A percentile compares a stretch with the other conserved stretches of the same genome.
phyloP scores from a whole-genome alignment of 2,329 filamentous ascomycete species.

The Apiospora rasikravindrae region DNA sequence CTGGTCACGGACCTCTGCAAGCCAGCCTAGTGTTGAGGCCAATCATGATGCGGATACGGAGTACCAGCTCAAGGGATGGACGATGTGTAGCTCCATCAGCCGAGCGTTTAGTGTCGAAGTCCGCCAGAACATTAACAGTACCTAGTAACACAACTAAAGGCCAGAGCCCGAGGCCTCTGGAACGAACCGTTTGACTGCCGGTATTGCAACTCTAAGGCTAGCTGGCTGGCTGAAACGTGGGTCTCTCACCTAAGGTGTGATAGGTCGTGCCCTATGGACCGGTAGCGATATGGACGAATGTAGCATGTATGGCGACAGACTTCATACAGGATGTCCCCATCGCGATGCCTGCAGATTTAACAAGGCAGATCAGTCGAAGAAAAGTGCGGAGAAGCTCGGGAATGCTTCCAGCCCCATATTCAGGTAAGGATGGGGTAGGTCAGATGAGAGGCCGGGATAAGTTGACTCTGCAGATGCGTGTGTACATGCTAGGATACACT shows the following conservation, averaged over 20 bases:
- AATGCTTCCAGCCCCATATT: background rate
- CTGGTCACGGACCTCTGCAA: background rate
- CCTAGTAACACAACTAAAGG: background rate
- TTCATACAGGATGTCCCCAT: background rate
- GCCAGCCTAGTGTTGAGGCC: background rate
- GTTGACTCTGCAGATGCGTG: background rate
- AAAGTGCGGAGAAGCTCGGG: slow-evolving; percentile 12
- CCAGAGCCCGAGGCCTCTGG: background rate
- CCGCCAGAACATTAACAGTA: background rate
- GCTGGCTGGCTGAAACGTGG: background rate
- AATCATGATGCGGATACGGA: background rate
- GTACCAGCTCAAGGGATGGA: background rate
- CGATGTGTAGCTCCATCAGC: background rate
- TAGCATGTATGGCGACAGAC: background rate
- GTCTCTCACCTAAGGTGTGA: background rate
- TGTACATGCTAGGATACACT: background rate
- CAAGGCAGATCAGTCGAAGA: background rate
- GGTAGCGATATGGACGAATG: background rate
- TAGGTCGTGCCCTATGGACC: background rate
- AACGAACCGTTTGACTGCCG: background rate
- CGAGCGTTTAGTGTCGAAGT: slow-evolving; percentile 6
- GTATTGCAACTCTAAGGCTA: background rate
- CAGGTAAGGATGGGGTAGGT: slow-evolving; percentile 13
- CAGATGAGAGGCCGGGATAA: slow-evolving; percentile 7
- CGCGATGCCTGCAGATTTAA: background rate